These are phyloP conservation scores for Diphasiastrum complanatum DNA, from an alignment of 83 land plant species.

Conservation along the genomic window DNA sequence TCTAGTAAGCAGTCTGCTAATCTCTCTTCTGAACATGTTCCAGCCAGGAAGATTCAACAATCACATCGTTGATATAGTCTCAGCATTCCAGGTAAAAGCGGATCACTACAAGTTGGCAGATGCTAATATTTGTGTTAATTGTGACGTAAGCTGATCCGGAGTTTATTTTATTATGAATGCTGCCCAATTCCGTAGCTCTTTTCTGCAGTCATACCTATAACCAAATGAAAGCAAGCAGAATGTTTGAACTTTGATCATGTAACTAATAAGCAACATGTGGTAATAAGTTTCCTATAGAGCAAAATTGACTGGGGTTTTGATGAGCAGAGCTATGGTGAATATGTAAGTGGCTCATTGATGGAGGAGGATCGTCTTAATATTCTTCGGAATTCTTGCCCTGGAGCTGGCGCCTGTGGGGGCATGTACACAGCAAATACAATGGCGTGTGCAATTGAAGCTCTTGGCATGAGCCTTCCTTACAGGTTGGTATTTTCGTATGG, in stretches of 20 bases:
- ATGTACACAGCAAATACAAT: slow-evolving; percentile 99
- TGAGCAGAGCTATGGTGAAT: slow-evolving; percentile 75
- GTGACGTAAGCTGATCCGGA: not conserved
- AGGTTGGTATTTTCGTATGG: slow-evolving; percentile 38
- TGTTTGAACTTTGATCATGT: no score
- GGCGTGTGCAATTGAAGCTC: slow-evolving; percentile 94
- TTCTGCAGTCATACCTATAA: no score
- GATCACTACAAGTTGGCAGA: not conserved
- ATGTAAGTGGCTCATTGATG: slow-evolving; percentile 68
- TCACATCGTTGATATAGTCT: slow-evolving; percentile 64
- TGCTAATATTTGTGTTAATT: slow-evolving; percentile 3
- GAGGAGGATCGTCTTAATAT: slow-evolving; percentile 77
- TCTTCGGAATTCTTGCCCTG: slow-evolving; percentile 88
- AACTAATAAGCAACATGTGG: no score
- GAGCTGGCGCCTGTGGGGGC: slow-evolving; percentile 99
- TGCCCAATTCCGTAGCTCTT: no score
- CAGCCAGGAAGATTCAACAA: slow-evolving; percentile 89
- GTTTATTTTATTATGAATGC: no score
- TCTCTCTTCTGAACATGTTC: slow-evolving; percentile 21
- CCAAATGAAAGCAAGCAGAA: no score
- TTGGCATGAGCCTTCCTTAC: slow-evolving; percentile 97
- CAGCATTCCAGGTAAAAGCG: slow-evolving; percentile 79
- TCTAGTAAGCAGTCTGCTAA: not conserved
- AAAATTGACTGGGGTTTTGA: slow-evolving; percentile 2
- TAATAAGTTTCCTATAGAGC: no score